These are phyloP conservation scores for Dendrothele bispora DNA, from an alignment of 768 basidiomycete genomes.

Conservation along the genomic window DNA sequence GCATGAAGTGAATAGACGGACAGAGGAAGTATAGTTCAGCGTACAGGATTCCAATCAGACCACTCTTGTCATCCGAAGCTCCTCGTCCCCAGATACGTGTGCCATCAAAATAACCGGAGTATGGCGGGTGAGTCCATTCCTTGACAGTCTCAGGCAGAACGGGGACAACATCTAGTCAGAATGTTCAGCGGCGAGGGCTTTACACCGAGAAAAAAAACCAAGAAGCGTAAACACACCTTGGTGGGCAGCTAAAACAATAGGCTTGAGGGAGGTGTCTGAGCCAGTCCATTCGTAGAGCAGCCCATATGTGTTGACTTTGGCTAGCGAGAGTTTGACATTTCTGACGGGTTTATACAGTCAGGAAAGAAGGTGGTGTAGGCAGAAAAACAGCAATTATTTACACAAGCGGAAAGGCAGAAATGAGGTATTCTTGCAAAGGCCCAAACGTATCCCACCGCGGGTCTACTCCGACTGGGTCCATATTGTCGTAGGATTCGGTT, in stretches of 20 bases:
- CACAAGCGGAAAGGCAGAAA: slow-evolving; percentile 50
- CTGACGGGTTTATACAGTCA: slow-evolving; percentile 27
- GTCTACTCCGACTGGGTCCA: slow-evolving; percentile 46
- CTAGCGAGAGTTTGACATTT: slow-evolving; percentile 54
- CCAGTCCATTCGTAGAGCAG: slow-evolving; percentile 74
- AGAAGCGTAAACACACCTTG: slow-evolving; percentile 34
- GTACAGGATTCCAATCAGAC: slow-evolving; percentile 36
- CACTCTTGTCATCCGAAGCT: slow-evolving; percentile 54
- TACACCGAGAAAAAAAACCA: neutral
- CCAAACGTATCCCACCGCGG: slow-evolving; percentile 40
- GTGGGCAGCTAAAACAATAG: slow-evolving; percentile 57
- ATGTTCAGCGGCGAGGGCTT: neutral
- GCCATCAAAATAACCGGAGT: slow-evolving; percentile 46
- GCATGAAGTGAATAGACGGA: neutral
- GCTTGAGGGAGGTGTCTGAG: slow-evolving; percentile 56
- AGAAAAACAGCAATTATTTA: too few species aligned
- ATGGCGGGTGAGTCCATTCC: slow-evolving; percentile 48
- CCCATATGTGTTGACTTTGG: slow-evolving; percentile 75
- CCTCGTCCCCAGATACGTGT: slow-evolving; percentile 57
- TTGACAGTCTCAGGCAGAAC: slow-evolving; percentile 43
- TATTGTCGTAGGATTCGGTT: slow-evolving; percentile 46
- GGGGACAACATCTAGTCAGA: slow-evolving; percentile 55
- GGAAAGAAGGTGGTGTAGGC: neutral
- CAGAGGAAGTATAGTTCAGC: too few species aligned
- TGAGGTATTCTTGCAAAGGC: slow-evolving; percentile 38